These are phyloP conservation scores for Gossypium rotundifolium DNA, from an alignment of 345 rosid genomes.

Conservation along the genomic window DNA sequence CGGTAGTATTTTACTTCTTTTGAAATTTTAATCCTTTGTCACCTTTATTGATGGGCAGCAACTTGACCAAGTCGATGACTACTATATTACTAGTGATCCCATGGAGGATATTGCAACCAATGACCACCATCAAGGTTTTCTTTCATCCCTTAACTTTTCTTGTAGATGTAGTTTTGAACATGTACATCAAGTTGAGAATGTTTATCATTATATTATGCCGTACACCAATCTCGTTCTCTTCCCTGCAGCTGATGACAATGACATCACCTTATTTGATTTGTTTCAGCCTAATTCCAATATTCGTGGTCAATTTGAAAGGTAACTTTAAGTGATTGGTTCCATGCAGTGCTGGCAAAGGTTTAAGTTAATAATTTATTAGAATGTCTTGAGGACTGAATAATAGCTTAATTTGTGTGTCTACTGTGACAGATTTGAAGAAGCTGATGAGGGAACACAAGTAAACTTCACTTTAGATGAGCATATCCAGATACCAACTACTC, in stretches of 20 bases:
- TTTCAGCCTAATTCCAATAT: slow-evolving; percentile 39
- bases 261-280: slow-evolving; percentile 62
- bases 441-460: neutral
- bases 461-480: slow-evolving; percentile 5
- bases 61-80: slow-evolving; percentile 56
- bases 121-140: slow-evolving; percentile 67
- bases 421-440: slow-evolving; percentile 11
- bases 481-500: neutral
- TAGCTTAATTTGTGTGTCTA: neutral
- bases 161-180: neutral
- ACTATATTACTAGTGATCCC: slow-evolving; percentile 23
- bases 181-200: neutral
- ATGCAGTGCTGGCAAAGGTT: neutral
- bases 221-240: slow-evolving; percentile 7
- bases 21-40: neutral
- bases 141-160: slow-evolving; percentile 2
- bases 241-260: slow-evolving; percentile 58
- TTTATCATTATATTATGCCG: neutral
- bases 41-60: slow-evolving; percentile 34
- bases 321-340: neutral
- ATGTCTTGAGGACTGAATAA: neutral
- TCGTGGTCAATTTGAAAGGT: slow-evolving; percentile 8
- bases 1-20: neutral
- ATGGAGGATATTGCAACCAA: slow-evolving; percentile 38
- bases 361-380: neutral